Conservation (phyloP, 2,329 filamentous ascomycete genomes). For the Hymenoscyphus occultus region DNA sequence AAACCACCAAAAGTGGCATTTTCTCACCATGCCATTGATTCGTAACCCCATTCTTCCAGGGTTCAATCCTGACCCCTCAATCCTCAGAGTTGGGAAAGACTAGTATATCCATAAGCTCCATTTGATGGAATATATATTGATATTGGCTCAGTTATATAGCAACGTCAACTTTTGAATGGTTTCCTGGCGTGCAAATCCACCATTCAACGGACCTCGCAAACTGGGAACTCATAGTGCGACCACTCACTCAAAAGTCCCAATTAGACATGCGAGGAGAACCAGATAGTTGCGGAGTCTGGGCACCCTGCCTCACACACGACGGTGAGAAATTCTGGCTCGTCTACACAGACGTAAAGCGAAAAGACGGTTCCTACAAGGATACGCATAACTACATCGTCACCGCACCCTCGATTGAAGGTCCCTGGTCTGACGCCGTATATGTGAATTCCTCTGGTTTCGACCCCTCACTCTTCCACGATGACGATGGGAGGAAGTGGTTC, state of each 20-base stretch:
- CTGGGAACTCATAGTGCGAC: slow-evolving; percentile 43
- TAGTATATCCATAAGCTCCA: slow-evolving; percentile 34
- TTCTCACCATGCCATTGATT: slow-evolving; percentile 17
- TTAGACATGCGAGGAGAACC: slow-evolving; percentile 58
- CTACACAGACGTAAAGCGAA: slow-evolving; percentile 65
- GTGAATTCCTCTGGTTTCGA: slow-evolving; percentile 62
- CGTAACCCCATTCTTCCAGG: slow-evolving; percentile 45
- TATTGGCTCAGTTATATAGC: slow-evolving; percentile 41
- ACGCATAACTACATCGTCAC: slow-evolving; percentile 62
- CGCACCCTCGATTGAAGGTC: slow-evolving; percentile 51
- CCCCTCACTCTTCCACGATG: slow-evolving; percentile 57
- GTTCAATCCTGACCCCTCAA: slow-evolving; percentile 53
- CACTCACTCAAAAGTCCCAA: slow-evolving; percentile 49
- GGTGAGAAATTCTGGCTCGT: slow-evolving; percentile 60
- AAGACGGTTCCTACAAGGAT: slow-evolving; percentile 64
- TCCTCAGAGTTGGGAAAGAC: slow-evolving; percentile 47
- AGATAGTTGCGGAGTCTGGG: slow-evolving; percentile 62
- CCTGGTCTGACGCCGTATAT: slow-evolving; percentile 60
- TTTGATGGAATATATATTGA: neutral
- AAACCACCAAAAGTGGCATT: neutral
- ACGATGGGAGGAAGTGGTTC: slow-evolving; percentile 54
- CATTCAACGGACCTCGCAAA: slow-evolving; percentile 46
- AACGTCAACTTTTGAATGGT: slow-evolving; percentile 54
- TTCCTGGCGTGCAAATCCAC: slow-evolving; percentile 51
- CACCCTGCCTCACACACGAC: slow-evolving; percentile 61